Base-by-base conservation (phyloP, 352 stramenopile species). In the Pythium sp. region DNA sequence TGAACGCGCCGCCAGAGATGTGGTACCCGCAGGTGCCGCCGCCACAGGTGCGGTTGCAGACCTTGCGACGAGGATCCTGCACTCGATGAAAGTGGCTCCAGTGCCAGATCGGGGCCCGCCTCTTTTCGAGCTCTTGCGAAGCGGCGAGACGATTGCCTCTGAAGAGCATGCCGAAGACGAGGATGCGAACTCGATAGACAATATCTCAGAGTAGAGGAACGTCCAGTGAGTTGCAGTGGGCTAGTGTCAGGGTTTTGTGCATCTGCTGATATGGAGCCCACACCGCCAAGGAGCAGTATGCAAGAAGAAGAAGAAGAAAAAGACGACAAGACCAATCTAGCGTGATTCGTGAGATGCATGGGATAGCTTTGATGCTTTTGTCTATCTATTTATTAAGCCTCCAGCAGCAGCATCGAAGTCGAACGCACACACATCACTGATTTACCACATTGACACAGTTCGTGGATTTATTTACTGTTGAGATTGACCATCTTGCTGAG, bases 11-110 rank as follows among this genome's bases (percentile, higher is more conserved):
- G 38, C 28, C 26, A 26, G 14, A 8, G 38, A 30, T 34, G 6
- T 20, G 24, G 5, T 3, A 14, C 47, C 3, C 26, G 9, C 8
- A 20, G 9, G 0, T 2, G 12, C 59, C 18, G 5, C 47, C 9
- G 1, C 64, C 9, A 43, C 51, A 18, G 58, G 58, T 14, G 41
- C n/a, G 6, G 30, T 71, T n/a, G 58, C 59, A 3, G 53, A 58
- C 30, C 20, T 71, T 32, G 47, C 59, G 5, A 18, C 43, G 22
- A 65, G 53, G 53, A 63, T 71, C 59, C 26, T 71, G 38, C 59
- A 67, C 15, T 71, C 51, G 36, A 67, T 71, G 66, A 71, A 67
- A 65, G 38, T 71, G n/a, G 59, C 59, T 11, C 59, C 66, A 15
- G 41, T 26, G 14, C 38, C 59, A 8, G 59, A 62, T 22, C 24